Evolutionary conservation across 345 rosid genomes (phyloP), one percentile per base, ranked within the genome.

Genomic region (Leavenworthia alabamica): DNA sequence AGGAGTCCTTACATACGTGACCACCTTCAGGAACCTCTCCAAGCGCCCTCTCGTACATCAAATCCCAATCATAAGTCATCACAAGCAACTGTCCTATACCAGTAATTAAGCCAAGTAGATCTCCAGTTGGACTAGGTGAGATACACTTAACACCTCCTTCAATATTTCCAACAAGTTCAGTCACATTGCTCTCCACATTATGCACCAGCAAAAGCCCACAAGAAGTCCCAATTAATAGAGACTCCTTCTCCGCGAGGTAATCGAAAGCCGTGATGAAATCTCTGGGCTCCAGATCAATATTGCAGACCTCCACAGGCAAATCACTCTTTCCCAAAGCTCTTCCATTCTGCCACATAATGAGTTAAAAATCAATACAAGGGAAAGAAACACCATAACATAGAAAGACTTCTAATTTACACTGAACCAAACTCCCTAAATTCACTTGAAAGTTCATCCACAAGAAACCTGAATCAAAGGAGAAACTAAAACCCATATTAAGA

Each of bases 31-130:
- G 76, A 52, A 63, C 75, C 40, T 84, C 92, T 64, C 79, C 82
- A 19, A 86, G 36, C 4, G 88, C 44, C 66, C 67, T 73, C 81
- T 93, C 99, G 20, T 83, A 83, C 84, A 89, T 76, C 74, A 93
- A 77, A 79, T 79, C 96, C 99, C 97, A 93, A 74, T 93, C 99
- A 79, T 76, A 88, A 51, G 94, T 93, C 96, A 89, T 89, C 26
- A 93, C 86, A 37, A 93, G 77, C 60, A 93, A 50, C 82, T 87
- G 88, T n/a, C 96, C 85, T 12, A 78, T 74, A 15, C 90, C 95
- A 64, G 88, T 68, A 29, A 84, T 71, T 19, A 93, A 62, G 24
- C 82, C 86, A 17, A 89, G 82, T 67, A 87, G 59, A 73, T 87
- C 96, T 42, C 97, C 99, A 60, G 82, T 95, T 0, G 97, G 96